Evolutionary conservation across 352 stramenopile genomes (phyloP).

Genomic region (Globisporangium radiosum): DNA sequence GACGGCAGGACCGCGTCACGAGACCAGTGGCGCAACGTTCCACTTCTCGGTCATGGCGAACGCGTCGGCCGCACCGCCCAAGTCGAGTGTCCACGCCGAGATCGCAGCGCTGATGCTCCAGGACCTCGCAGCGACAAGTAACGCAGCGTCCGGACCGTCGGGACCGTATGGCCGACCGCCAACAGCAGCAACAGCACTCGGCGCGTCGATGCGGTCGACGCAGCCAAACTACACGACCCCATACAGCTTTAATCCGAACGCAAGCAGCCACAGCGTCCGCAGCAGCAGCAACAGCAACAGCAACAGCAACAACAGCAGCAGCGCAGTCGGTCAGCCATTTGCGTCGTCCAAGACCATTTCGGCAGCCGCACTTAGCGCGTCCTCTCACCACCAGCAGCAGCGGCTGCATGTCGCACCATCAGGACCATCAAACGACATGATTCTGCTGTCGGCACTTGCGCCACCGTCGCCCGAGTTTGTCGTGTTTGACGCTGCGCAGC

Average conservation of each 20-base stretch:
- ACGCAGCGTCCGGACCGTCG: background rate
- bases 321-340: background rate
- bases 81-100: constrained; percentile 13
- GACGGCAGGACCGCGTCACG: background rate
- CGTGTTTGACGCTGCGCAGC: constrained; percentile 27
- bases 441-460: constrained; percentile 15
- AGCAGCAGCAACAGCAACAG: no score
- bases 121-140: constrained; percentile 5
- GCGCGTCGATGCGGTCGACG: background rate
- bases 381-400: constrained; percentile 2
- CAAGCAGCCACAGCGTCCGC: background rate
- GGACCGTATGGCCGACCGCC: constrained; percentile 10
- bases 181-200: background rate
- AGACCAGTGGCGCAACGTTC: constrained; percentile 5
- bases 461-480: constrained; percentile 30
- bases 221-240: background rate
- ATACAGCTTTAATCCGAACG: background rate
- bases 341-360: constrained; percentile 17
- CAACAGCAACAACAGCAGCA: background rate
- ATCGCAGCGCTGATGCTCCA: constrained; percentile 13
- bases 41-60: constrained; percentile 14
- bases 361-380: background rate
- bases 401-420: background rate
- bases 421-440: constrained; percentile 18
- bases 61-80: background rate